Percentiles rank a stretch among this genome's conserved stretches.
Conservation (phyloP, 2,329 filamentous ascomycete species). For the Fusarium sp. region DNA sequence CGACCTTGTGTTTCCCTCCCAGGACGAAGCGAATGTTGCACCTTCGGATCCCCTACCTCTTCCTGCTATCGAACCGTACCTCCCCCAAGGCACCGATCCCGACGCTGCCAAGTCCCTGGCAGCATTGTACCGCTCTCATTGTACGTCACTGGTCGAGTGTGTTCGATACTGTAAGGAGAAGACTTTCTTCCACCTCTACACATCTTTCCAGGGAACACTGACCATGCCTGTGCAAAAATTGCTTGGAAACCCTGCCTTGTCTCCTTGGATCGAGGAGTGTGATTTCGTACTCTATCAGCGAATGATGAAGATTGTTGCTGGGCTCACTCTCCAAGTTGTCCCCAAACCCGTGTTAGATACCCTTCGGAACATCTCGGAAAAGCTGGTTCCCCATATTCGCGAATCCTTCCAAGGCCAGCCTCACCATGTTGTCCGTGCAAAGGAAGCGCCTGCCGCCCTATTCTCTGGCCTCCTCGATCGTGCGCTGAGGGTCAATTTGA, state of each 20-base stretch:
- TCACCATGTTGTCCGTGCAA: slow-evolving; percentile 83
- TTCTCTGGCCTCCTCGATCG: slow-evolving; percentile 89
- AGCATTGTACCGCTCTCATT: slow-evolving; percentile 92
- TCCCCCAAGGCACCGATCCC: slow-evolving; percentile 82
- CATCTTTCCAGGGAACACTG: slow-evolving; percentile 93
- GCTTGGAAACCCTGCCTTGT: slow-evolving; percentile 80
- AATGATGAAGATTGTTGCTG: slow-evolving; percentile 91
- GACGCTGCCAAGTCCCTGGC: slow-evolving; percentile 87
- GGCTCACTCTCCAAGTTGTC: slow-evolving; percentile 89
- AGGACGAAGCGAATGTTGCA: slow-evolving; percentile 58
- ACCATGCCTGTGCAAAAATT: slow-evolving; percentile 97
- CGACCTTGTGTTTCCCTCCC: slow-evolving; percentile 68
- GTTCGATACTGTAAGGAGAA: slow-evolving; percentile 97
- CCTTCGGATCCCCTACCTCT: slow-evolving; percentile 78
- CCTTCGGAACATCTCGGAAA: slow-evolving; percentile 84
- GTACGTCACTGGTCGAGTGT: slow-evolving; percentile 93
- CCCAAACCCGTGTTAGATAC: slow-evolving; percentile 88
- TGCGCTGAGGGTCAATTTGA: slow-evolving; percentile 88
- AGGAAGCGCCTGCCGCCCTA: slow-evolving; percentile 85
- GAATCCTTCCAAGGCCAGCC: slow-evolving; percentile 88
- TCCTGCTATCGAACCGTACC: slow-evolving; percentile 85
- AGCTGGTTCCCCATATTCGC: slow-evolving; percentile 81
- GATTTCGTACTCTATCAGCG: slow-evolving; percentile 97
- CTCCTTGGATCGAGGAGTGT: slow-evolving; percentile 93
- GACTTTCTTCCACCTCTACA: slow-evolving; percentile 94